These are phyloP conservation scores for Phytophthora cactorum DNA, from an alignment of 352 stramenopile genomes.

Conservation along the genomic window DNA sequence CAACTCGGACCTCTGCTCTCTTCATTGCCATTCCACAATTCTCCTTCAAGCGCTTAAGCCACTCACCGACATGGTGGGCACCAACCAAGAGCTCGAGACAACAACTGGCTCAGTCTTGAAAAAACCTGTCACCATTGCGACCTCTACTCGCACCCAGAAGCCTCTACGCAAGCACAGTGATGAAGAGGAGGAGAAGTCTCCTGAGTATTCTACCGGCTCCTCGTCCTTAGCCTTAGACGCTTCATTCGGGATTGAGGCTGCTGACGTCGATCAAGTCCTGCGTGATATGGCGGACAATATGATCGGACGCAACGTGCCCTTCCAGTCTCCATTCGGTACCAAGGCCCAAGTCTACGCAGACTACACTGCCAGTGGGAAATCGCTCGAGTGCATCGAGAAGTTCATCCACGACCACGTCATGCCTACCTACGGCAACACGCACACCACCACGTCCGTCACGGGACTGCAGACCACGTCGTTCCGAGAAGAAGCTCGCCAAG, in stretches of 20 bases:
- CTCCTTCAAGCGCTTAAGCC: conserved; percentile 6
- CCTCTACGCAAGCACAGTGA: conserved; percentile 11
- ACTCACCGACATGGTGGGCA: conserved; percentile 30
- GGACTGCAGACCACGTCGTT: conserved; percentile 91
- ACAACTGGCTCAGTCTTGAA: conserved; percentile 13
- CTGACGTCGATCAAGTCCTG: conserved; percentile 32
- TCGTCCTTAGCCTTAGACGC: conserved; percentile 33
- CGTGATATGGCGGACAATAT: conserved; percentile 48
- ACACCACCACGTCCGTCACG: conserved; percentile 89
- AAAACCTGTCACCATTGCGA: conserved; percentile 16
- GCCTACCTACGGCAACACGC: conserved; percentile 96
- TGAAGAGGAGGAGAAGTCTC: conserved; percentile 18
- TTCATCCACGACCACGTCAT: conserved; percentile 91
- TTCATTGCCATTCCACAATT: conserved; percentile 26
- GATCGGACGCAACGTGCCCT: conserved; percentile 56
- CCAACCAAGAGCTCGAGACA: conserved; percentile 22
- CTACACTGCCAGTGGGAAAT: conserved; percentile 93
- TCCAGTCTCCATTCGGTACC: conserved; percentile 71
- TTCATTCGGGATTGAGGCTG: conserved; percentile 21
- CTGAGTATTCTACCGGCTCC: conserved; percentile 15
- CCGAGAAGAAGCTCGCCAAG: conserved; percentile 92
- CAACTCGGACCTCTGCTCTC: neutral
- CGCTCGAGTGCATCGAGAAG: conserved; percentile 88
- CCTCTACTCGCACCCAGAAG: conserved; percentile 15
- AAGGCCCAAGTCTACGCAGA: conserved; percentile 93